Base-by-base conservation (phyloP, 2,329 filamentous ascomycete genomes). In the Fusarium irregulare region DNA sequence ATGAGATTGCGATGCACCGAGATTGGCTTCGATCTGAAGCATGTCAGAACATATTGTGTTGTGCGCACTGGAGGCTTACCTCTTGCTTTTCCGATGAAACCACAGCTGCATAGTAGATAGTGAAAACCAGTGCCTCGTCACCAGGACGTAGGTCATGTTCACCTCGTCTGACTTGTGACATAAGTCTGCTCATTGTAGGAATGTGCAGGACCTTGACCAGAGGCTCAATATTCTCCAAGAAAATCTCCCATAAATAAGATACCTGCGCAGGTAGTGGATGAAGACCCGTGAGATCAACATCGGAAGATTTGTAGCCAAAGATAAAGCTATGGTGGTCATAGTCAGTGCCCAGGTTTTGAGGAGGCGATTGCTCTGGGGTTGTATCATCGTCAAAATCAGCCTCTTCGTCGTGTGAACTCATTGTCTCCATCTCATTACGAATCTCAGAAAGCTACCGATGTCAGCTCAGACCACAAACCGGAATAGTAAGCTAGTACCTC, bases 401-500 rank as follows among this genome's bases (percentile, higher is more conserved):
- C 6, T 57, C 41, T 12, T 63, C 54, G 10, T 70, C 69, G 0
- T 66, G 49, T 13, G 66, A 67, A 9, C 69, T 66, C n/a, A 70
- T 49, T 16, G 41, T 48, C 34, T 70, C 54, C 61, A 67, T 72
- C 21, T 70, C 69, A 30, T 60, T 58, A 23, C 66, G 69, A 14
- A 71, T 55, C 18, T 70, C 67, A 16, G 69, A 60, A 34, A 70
- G 67, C 68, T 70, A 13, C n/a, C 1, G 1, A 21, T 41, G 46
- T 70, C 9, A 70, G 67, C 12, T 21, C 6, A 20, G 18, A 25
- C 13, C 14, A 23, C 5, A 2, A 7, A 6, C n/a, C 3, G 8
- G n/a, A 34, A 7, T 9, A 13, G n/a, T 20, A 5, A 40, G 16
- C 14, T 11, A 21, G 21, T 79, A 90, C 89, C 84, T 93, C 91